Base-by-base conservation (phyloP, 1,284 basidiomycete species). In the Cutaneotrichosporon mucoides region DNA sequence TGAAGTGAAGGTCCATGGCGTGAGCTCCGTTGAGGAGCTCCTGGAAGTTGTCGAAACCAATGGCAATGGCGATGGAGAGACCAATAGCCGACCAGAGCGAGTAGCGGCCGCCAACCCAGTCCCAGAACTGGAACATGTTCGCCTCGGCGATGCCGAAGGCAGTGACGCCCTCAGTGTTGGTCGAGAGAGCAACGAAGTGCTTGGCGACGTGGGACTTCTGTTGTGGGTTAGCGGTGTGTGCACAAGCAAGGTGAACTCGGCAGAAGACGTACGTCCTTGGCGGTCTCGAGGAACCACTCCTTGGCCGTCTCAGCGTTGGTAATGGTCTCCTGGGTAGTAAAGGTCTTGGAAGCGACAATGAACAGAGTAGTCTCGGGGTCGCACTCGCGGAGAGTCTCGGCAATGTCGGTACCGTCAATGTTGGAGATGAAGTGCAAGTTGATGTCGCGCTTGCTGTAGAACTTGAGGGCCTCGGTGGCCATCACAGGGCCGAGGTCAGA, bases 121-220 rank as follows among this genome's bases (percentile, higher is more conserved):
- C 96, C 95, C 95, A 99, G 86, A 99, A 99, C 77, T 90, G 87
- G 86, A 99, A 99, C 94, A 99, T 99, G 82, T 98, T 98, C 69
- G 85, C 83, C 69, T 88, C 80, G 61, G 88, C 83, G 71, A 99
- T 99, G 57, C 95, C 96, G 72, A 99, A 99, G n/a, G 83, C 86
- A 37, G 92, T 92, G 58, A 97, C 96, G 6, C 89, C 92, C 75
- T 88, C 86, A 60, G 90, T 92, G 81, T 99, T 99, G 65, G 96
- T 99, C 72, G 90, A 92, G 60, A 99, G 86, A 8, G 96, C 95
- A 48, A 98, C 94, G 76, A 99, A 99, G 83, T 99, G 96, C 82
- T 98, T 98, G 66, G 95, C 92, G 64, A 98, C 91, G 79, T 98
- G 92, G 3, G 84, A 82, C 81, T 90, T 88, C 81, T 82, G 72